Evolutionary conservation across 2,329 filamentous ascomycete species (phyloP).

Genomic region (Dactylellina cionopaga): DNA sequence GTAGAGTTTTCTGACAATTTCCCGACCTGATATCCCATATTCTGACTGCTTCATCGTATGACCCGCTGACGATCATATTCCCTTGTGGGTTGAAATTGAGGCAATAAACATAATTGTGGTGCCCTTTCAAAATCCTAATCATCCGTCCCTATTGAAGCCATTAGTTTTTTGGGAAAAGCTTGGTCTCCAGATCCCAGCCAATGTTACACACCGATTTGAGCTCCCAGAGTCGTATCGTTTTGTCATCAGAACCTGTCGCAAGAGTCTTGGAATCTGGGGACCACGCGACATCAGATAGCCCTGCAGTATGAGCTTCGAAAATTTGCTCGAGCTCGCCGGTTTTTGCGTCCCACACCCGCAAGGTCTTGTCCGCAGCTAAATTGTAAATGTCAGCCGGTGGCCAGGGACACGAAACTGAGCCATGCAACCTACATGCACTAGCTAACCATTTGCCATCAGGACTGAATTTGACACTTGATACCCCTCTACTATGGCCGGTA

Average conservation of each 20-base stretch:
- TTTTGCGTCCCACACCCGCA: constrained; percentile 87
- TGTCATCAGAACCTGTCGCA: constrained; percentile 94
- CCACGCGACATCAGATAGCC: constrained; percentile 94
- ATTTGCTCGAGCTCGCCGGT: constrained; percentile 86
- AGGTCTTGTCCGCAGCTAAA: constrained; percentile 80
- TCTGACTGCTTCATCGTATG: constrained; percentile 96
- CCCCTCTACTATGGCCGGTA: constrained; percentile 78
- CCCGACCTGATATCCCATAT: constrained; percentile 94
- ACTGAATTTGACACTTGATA: constrained; percentile 88
- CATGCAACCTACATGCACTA: constrained; percentile 71
- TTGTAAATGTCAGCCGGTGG: background rate
- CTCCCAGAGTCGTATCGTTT: constrained; percentile 93
- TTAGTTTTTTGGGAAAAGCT: too few species aligned
- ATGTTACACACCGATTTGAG: constrained; percentile 64
- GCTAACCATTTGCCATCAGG: constrained; percentile 91
- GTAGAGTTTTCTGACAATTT: constrained; percentile 85
- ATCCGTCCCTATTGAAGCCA: constrained; percentile 52
- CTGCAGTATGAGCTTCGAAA: constrained; percentile 90
- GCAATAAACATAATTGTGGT: constrained; percentile 96
- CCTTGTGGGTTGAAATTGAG: constrained; percentile 97
- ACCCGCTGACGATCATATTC: constrained; percentile 93
- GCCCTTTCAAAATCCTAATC: constrained; percentile 72
- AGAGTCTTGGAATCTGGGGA: constrained; percentile 86
- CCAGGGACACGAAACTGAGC: background rate
- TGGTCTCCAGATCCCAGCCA: background rate